Evolutionary conservation across 2,329 filamentous ascomycete genomes (phyloP), one percentile per base, ranked within the genome.

Genomic region (Ophiostoma sp.): DNA sequence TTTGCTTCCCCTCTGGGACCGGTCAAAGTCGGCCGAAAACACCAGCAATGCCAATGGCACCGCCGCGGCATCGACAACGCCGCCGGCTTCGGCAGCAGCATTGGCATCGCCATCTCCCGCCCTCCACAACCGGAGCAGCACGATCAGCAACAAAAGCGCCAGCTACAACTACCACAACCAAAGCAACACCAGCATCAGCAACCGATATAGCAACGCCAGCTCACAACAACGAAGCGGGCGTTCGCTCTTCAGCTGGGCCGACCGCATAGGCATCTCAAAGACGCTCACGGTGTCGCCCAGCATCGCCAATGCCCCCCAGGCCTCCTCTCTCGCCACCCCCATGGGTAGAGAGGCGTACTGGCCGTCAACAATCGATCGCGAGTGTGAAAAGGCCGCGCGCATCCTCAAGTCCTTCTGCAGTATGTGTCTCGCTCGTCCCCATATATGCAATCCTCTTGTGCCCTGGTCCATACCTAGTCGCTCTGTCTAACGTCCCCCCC

Each of bases 361-460:
- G 89, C 90, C 90, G 3, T 89, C 88, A 42, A 87, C 85, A 3
- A 79, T 92, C 69, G 89, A 92, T 75, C 88, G 89, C 74, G 90
- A 92, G 78, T 87, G 86, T 73, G 89, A 92, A 79, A 92, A 92
- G 78, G 89, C 89, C n/a, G 90, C 90, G 62, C 82, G 89, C 40
- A 92, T 93, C 65, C 77, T 93, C 64, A 85, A 87, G 75, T 89
- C 87, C 71, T 93, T 93, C 77, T 92, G 89, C 81, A 92, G 76
- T 94, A 91, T 44, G 97, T 97, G 79, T 97, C 78, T 96, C 36
- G 66, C 40, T 58, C 52, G 2, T 58, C 47, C 66, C 40, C 27
- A 18, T 41, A 8, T 45, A 12, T 38, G 27, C 27, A 27, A 27
- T 27, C 27, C 2, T 27, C 27, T 27, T 27, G 27, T 27, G 27